Evolutionary conservation across 768 basidiomycete genomes (phyloP), one percentile per base, ranked within the genome.

Genomic region (Mycena filopes): DNA sequence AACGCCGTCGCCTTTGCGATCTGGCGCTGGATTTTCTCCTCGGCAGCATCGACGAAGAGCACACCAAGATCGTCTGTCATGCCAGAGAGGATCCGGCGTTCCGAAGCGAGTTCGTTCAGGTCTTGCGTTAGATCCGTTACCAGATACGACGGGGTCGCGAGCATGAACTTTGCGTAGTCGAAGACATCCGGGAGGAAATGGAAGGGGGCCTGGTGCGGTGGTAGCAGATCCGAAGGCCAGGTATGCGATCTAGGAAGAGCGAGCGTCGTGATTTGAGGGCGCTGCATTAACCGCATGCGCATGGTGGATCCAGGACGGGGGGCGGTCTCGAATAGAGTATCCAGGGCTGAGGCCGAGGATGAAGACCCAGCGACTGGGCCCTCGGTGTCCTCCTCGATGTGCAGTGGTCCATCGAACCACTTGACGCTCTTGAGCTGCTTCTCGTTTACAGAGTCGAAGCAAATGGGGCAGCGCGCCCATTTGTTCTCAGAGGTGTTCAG

Each of bases 391-490:
- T 80, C 75, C 12, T 80, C 78, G 2, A 66, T 46, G 9, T 73
- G 74, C 25, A 72, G 43, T 3, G 81, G 81, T 23, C 85, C 86
- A 65, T 93, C 90, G 69, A 89, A 89, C 92, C 95, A 99, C 73
- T 92, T 94, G 75, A 99, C 96, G 59, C 86, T 87, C 83, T 98
- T 98, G 68, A 99, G 88, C 76, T 96, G 94, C 65, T 86, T 87
- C 77, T 92, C 92, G 77, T 92, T 90, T 47, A 99, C 85, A 15
- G 95, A 92, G 80, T 99, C 98, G 72, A 92, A 94, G 77, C 98
- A 99, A 53, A 99, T 95, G 4, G 98, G 98, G 75, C 98, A 99
- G 59, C 92, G 90, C 31, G 90, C 91, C 88, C 93, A 96, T 77
- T 96, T 95, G 74, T 88, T 91, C 49, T 95, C 89, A 26, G 94